Conservation (phyloP, 2,329 filamentous ascomycete genomes). For the Cordyceps tenuipes region DNA sequence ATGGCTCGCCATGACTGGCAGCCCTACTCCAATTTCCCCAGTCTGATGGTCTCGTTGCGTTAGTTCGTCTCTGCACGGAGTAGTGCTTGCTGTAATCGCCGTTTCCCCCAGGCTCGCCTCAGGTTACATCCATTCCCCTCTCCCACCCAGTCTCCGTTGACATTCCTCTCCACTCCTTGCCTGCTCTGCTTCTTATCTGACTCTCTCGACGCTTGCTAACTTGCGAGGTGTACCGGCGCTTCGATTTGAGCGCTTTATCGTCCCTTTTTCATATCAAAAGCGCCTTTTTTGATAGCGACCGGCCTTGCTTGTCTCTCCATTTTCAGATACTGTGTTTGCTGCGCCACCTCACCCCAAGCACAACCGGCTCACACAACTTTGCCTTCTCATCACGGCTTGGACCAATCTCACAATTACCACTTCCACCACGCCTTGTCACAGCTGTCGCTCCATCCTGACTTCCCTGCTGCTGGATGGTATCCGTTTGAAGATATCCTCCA, state of each 20-base stretch:
- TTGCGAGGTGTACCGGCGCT: slow-evolving; percentile 7
- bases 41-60: background rate
- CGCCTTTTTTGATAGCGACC: background rate
- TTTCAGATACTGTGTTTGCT: background rate
- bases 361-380: background rate
- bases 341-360: background rate
- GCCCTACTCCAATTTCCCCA: slow-evolving; percentile 7
- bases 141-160: slow-evolving; percentile 5
- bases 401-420: slow-evolving; percentile 1
- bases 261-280: background rate
- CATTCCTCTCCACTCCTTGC: slow-evolving; percentile 14
- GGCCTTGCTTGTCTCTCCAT: background rate
- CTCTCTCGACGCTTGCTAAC: background rate
- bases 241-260: background rate
- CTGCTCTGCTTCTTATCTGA: slow-evolving; percentile 11
- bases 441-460: background rate
- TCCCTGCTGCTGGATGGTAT: background rate
- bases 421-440: background rate
- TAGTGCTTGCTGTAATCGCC: slow-evolving; percentile 9
- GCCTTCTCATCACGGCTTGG: background rate
- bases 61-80: background rate
- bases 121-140: slow-evolving; percentile 19
- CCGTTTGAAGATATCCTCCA: background rate
- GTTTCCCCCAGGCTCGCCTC: slow-evolving; percentile 14
- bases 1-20: slow-evolving; percentile 3